Base-by-base conservation (phyloP, 2,329 filamentous ascomycete species). In the Microsporum audouinii region DNA sequence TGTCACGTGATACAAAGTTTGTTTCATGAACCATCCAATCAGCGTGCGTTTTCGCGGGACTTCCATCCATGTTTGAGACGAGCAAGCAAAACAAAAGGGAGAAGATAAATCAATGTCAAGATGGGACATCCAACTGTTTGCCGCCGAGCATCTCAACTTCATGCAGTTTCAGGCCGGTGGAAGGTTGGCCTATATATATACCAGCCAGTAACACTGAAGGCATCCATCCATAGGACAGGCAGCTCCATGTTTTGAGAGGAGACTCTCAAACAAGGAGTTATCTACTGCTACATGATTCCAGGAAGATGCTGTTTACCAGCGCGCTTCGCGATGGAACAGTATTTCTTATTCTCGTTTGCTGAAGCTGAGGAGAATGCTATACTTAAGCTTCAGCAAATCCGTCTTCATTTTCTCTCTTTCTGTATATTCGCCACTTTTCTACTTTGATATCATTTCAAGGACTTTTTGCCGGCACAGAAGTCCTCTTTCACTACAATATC, bases 311-410 rank as follows among this genome's bases (percentile, higher is more conserved):
- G 29, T 55, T 55, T 55, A 55, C 31, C 33, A 8, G 12, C 29
- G 49, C 49, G 33, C 49, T 55, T 55, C 49, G 29, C 33, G 31
- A 36, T 36, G 49, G 33, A 55, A n/a, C 29, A 31, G 12, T 1
- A 55, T 23, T 55, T 55, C 49, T 55, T 36, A 10, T 36, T 55
- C 43, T 47, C 49, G 49, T 55, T 55, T 55, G 49, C 31, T 55
- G 49, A 34, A 17, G 29, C 31, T 5, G 2, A 12, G 29, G 6
- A 36, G 49, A 10, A 2, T 55, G 33, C 14, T 43, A 55, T 55
- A 55, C 49, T 55, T 55, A 55, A 55, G 31, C 49, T 17, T 55
- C 49, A 38, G 14, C 49, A 55, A 55, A 36, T 27, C 49, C 49
- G 31, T 34, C 49, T 36, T 55, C 33, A 31, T 31, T n/a, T 7